phyloP scores from a whole-genome alignment of 2,329 filamentous ascomycete genomes.

The Epichloe amarillans region DNA sequence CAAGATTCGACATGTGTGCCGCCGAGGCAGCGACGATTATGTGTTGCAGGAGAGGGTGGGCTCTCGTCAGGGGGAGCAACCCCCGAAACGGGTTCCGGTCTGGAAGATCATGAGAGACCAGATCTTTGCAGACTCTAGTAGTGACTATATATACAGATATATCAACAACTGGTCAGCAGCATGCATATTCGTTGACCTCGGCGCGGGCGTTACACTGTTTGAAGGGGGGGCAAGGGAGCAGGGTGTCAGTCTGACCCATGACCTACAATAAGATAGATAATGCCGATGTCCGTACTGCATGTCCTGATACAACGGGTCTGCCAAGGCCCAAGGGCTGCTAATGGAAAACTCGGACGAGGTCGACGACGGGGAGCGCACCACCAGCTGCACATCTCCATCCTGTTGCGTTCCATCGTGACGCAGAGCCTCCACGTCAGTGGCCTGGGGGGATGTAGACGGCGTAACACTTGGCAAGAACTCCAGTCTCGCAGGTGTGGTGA shows the following conservation, averaged over 20 bases:
- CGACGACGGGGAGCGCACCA: slow-evolving; percentile 10
- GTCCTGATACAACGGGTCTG: slow-evolving; percentile 37
- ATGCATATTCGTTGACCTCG: background rate
- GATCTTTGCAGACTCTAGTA: slow-evolving; percentile 36
- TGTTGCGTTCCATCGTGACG: background rate
- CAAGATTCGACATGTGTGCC: slow-evolving; percentile 32
- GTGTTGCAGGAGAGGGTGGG: slow-evolving; percentile 29
- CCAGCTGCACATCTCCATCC: slow-evolving; percentile 16
- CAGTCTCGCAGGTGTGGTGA: slow-evolving; percentile 1
- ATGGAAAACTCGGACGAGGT: slow-evolving; percentile 9
- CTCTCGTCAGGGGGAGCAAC: slow-evolving; percentile 27
- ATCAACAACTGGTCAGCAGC: background rate
- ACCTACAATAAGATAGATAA: slow-evolving; percentile 29
- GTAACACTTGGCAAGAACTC: background rate
- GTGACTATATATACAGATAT: slow-evolving; percentile 24
- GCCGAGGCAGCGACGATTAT: slow-evolving; percentile 36
- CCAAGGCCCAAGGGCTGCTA: slow-evolving; percentile 23
- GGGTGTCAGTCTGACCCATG: slow-evolving; percentile 1
- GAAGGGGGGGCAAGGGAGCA: background rate
- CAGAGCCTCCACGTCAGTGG: background rate
- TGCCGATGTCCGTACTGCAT: slow-evolving; percentile 32
- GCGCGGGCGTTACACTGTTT: background rate
- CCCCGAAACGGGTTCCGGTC: slow-evolving; percentile 32
- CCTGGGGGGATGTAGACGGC: slow-evolving; percentile 5
- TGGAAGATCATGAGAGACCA: slow-evolving; percentile 32